Evolutionary conservation across 1,284 basidiomycete genomes (phyloP).

Genomic region (Pyrrhoderma noxium): DNA sequence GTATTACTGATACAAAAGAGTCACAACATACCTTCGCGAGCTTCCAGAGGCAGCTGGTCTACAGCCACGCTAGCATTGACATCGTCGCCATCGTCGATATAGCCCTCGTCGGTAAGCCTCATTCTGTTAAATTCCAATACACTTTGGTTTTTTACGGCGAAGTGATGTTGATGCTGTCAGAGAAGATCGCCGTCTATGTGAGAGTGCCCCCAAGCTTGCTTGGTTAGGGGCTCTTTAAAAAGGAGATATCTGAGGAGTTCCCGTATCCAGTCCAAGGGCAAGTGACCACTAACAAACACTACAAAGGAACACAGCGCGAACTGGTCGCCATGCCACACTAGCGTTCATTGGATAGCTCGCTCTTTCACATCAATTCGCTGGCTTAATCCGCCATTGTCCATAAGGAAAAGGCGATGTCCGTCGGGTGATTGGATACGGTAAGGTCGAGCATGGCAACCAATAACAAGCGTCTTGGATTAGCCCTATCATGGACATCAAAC

Average conservation of each 20-base stretch:
- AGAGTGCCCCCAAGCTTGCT: no score
- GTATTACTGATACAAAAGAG: background rate
- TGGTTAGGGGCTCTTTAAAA: no score
- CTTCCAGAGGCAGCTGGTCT: constrained; percentile 16
- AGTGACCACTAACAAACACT: background rate
- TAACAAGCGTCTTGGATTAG: background rate
- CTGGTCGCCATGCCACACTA: constrained; percentile 10
- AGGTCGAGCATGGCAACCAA: constrained; percentile 1
- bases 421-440: constrained; percentile 7
- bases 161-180: background rate
- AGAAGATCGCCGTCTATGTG: background rate
- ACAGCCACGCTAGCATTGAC: constrained; percentile 8
- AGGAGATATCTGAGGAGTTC: no score
- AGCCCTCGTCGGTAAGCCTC: constrained; percentile 18
- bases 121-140: background rate
- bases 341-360: background rate
- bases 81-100: constrained; percentile 16
- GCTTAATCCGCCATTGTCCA: no score
- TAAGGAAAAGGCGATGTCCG: no score
- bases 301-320: constrained; percentile 1
- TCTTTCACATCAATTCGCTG: no score
- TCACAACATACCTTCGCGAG: constrained; percentile 18
- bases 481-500: background rate
- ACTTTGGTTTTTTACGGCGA: background rate
- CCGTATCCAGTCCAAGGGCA: no score